phyloP scores from a whole-genome alignment of 2,329 filamentous ascomycete species.

The Penicillium sp. region DNA sequence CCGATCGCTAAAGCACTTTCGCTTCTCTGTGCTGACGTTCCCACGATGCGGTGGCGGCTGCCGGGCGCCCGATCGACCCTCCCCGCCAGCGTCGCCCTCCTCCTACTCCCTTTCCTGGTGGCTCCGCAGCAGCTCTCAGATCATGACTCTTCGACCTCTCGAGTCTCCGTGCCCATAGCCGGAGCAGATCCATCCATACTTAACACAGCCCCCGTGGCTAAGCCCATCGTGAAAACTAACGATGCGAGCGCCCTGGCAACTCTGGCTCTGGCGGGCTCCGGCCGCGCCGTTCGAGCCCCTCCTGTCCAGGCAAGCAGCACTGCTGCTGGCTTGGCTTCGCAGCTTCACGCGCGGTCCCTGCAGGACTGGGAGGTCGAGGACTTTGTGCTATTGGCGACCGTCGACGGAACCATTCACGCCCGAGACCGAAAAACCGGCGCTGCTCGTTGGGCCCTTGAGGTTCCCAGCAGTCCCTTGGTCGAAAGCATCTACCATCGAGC shows the following conservation, averaged over 20 bases:
- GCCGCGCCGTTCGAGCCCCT: slow-evolving; percentile 89
- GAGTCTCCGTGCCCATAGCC: slow-evolving; percentile 29
- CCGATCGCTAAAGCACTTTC: neutral
- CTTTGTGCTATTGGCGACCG: slow-evolving; percentile 99
- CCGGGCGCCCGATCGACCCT: slow-evolving; percentile 56
- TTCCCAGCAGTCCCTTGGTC: slow-evolving; percentile 77
- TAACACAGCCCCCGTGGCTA: slow-evolving; percentile 17
- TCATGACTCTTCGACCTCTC: slow-evolving; percentile 28
- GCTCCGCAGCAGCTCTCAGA: slow-evolving; percentile 62
- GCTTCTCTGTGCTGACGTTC: slow-evolving; percentile 34
- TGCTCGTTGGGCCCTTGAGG: slow-evolving; percentile 79
- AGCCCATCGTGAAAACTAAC: slow-evolving; percentile 41
- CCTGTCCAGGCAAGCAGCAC: slow-evolving; percentile 66
- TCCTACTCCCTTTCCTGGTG: slow-evolving; percentile 60
- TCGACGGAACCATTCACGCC: slow-evolving; percentile 94
- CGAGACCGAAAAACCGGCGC: slow-evolving; percentile 82
- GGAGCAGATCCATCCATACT: slow-evolving; percentile 16
- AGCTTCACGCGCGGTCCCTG: slow-evolving; percentile 92
- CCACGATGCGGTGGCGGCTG: slow-evolving; percentile 64
- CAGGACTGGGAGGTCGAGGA: slow-evolving; percentile 99
- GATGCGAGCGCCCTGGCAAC: slow-evolving; percentile 96
- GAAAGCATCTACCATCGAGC: slow-evolving; percentile 79
- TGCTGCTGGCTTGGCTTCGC: slow-evolving; percentile 70
- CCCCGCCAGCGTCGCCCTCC: slow-evolving; percentile 57
- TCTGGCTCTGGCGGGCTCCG: slow-evolving; percentile 81